These are phyloP conservation scores for Backusella australiensis DNA, from an alignment of 192 early-diverging fungal genomes.

Conservation along the genomic window DNA sequence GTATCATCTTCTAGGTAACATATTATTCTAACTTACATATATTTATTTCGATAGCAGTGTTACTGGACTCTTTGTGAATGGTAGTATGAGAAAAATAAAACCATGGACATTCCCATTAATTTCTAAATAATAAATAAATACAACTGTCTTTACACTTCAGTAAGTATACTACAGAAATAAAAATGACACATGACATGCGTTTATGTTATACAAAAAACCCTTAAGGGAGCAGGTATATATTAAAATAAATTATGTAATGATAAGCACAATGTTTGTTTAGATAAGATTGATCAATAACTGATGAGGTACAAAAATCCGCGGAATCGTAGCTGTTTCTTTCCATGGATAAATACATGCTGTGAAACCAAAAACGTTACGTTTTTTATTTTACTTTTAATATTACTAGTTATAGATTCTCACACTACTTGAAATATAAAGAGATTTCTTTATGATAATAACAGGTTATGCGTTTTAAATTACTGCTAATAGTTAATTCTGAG, in stretches of 20 bases:
- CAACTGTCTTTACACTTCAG: neutral
- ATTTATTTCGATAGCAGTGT: no score
- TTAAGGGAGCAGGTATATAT: no score
- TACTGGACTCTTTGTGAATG: no score
- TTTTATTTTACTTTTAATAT: neutral
- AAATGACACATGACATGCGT: neutral
- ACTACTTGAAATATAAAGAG: neutral
- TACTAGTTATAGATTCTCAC: neutral
- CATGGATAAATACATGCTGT: neutral
- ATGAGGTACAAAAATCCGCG: no score
- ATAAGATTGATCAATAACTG: no score
- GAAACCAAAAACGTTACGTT: neutral
- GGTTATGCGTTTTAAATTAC: neutral
- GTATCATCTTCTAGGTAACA: no score
- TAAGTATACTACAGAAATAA: neutral
- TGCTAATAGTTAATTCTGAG: neutral
- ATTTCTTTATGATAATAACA: neutral
- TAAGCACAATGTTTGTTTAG: no score
- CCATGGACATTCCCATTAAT: neutral
- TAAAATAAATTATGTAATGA: no score
- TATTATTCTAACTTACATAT: no score
- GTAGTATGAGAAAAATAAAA: neutral
- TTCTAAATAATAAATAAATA: neutral
- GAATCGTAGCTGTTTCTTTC: neutral
- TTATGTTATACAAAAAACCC: no score